Percentiles rank a stretch among this genome's conserved stretches.
These are phyloP conservation scores for Jaenimonas drosophilae DNA, from an alignment of 208 protist species.

Conservation along the genomic window DNA sequence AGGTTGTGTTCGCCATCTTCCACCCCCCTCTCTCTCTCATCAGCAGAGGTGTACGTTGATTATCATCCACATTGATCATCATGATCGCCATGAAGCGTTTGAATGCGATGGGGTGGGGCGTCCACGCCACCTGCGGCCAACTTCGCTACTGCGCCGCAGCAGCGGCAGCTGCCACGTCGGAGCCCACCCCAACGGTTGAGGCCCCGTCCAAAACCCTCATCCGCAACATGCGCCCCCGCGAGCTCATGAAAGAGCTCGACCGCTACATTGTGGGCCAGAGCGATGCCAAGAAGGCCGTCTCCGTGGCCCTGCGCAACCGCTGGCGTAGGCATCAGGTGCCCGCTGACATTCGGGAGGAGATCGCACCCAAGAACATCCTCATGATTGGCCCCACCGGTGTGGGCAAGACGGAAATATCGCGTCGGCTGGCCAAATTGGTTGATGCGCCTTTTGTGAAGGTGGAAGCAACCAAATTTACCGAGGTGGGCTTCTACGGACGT, in stretches of 20 bases:
- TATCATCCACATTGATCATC: too few species aligned
- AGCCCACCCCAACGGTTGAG: constrained; percentile 10
- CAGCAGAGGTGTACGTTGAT: too few species aligned
- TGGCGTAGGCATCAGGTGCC: constrained; percentile 91
- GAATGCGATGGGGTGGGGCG: too few species aligned
- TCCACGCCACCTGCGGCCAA: not conserved
- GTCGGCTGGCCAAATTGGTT: constrained; percentile 94
- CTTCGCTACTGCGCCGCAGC: constrained; percentile 32
- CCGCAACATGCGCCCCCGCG: constrained; percentile 85
- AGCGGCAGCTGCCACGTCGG: constrained; percentile 14
- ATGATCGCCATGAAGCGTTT: too few species aligned
- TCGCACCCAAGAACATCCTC: constrained; percentile 93
- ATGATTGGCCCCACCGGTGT: constrained; percentile 93
- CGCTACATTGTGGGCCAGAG: constrained; percentile 95
- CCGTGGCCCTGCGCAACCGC: constrained; percentile 93
- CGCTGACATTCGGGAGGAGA: constrained; percentile 86
- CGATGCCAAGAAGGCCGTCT: constrained; percentile 96
- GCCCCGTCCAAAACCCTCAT: constrained; percentile 32
- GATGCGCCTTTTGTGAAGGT: constrained; percentile 98
- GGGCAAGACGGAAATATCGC: constrained; percentile 96
- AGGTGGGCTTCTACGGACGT: constrained; percentile 95
- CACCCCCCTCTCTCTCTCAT: too few species aligned
- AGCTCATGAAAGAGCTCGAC: constrained; percentile 94
- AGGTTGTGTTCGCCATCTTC: too few species aligned
- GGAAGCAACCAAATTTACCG: constrained; percentile 98